phyloP scores from a whole-genome alignment of 2,329 filamentous ascomycete genomes.

The Knufia fluminis region DNA sequence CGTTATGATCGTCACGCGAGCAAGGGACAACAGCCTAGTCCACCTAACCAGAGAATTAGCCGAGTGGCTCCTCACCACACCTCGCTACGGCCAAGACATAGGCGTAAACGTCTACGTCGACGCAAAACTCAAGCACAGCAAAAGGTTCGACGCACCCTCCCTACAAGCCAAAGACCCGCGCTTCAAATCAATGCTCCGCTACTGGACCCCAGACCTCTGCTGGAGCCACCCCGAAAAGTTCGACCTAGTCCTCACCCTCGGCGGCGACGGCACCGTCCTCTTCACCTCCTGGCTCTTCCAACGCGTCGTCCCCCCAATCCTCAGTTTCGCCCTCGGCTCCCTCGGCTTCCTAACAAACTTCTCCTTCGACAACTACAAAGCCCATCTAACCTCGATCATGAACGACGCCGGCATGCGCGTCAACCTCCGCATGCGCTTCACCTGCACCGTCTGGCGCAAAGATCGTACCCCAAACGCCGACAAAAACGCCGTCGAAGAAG shows the following conservation, averaged over 20 bases:
- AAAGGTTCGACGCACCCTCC: conserved; percentile 70
- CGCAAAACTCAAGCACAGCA: conserved; percentile 78
- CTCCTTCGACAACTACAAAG: conserved; percentile 81
- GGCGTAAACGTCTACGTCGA: conserved; percentile 98
- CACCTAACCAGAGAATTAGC: conserved; percentile 78
- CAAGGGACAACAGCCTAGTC: conserved; percentile 87
- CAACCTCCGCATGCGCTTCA: conserved; percentile 97
- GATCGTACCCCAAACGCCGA: conserved; percentile 38
- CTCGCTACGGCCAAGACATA: conserved; percentile 78
- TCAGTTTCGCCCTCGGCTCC: conserved; percentile 85
- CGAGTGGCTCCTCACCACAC: conserved; percentile 78
- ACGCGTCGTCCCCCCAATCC: conserved; percentile 81
- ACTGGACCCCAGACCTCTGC: conserved; percentile 95
- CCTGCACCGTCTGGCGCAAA: conserved; percentile 86
- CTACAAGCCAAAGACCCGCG: conserved; percentile 65
- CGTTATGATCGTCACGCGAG: conserved; percentile 98
- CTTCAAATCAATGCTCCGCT: conserved; percentile 76
- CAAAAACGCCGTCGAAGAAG: conserved; percentile 64
- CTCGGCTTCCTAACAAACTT: conserved; percentile 95
- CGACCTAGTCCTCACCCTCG: conserved; percentile 85
- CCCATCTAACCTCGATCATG: conserved; percentile 82
- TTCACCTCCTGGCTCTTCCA: conserved; percentile 98
- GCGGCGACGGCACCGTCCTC: conserved; percentile 92
- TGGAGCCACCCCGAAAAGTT: conserved; percentile 91
- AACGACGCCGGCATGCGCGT: conserved; percentile 92